Evolutionary conservation across 208 protist species (phyloP).

Genomic region (Leishmania lainsoni): DNA sequence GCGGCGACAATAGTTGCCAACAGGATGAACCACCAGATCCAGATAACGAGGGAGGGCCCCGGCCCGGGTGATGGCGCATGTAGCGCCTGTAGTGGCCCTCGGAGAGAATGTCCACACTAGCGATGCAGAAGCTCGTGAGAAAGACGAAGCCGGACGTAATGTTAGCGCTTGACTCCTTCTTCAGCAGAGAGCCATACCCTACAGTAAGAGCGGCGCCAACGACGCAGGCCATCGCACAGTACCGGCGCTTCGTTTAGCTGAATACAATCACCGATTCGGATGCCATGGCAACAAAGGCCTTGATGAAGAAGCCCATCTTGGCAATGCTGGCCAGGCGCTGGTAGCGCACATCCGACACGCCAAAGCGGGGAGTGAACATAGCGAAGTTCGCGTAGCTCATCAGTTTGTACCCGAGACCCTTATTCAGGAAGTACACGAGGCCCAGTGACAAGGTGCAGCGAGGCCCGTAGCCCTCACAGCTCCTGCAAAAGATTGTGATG

Average conservation of each 20-base stretch:
- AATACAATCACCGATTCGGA: slow-evolving; percentile 61
- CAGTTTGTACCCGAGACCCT: slow-evolving; percentile 54
- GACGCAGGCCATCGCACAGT: slow-evolving; percentile 50
- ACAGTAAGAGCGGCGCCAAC: slow-evolving; percentile 52
- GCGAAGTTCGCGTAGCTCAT: slow-evolving; percentile 38
- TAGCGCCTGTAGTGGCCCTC: slow-evolving; percentile 82
- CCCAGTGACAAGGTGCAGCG: slow-evolving; percentile 40
- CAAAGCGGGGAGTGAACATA: slow-evolving; percentile 58
- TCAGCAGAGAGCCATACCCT: slow-evolving; percentile 50
- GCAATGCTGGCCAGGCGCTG: slow-evolving; percentile 52
- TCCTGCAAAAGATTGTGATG: slow-evolving; percentile 49
- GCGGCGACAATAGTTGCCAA: slow-evolving; percentile 50
- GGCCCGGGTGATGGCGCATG: slow-evolving; percentile 42
- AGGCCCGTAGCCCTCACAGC: slow-evolving; percentile 46
- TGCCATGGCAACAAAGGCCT: slow-evolving; percentile 53
- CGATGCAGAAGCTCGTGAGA: slow-evolving; percentile 56
- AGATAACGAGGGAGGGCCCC: slow-evolving; percentile 70
- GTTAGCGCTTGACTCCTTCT: slow-evolving; percentile 38
- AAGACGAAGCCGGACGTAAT: slow-evolving; percentile 62
- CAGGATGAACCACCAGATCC: slow-evolving; percentile 78
- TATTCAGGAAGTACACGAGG: slow-evolving; percentile 55
- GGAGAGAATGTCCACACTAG: slow-evolving; percentile 77
- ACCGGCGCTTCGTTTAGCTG: slow-evolving; percentile 85
- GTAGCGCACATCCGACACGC: slow-evolving; percentile 44
- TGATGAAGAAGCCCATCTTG: slow-evolving; percentile 64